Base-by-base conservation (phyloP, 371 early-diverging fungal genomes). In the Mortierella sp. region DNA sequence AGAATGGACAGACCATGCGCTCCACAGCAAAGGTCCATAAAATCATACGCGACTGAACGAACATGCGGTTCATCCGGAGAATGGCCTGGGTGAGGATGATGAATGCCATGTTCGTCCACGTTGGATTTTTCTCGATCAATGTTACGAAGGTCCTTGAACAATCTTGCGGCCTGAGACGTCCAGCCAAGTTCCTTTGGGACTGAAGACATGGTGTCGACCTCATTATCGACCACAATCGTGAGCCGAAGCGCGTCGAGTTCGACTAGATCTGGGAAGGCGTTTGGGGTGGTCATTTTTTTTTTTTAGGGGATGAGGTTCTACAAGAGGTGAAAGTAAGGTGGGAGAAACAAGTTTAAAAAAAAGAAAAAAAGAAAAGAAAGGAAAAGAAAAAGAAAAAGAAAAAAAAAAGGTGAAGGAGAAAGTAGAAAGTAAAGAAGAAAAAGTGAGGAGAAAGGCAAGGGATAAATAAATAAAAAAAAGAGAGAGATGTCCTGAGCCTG, bases 211-310 rank as follows among this genome's bases (percentile, higher is more conserved):
- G 53, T 26, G 66, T 76, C 77, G 51, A 76, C 68, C 58, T 76
- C 77, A 55, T 76, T 76, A 57, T 76, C 72, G 43, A 76, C 77
- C 67, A 76, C 68, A 16, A 76, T 65, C 0, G 72, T 76, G 60
- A 76, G 58, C 1, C 68, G 68, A 23, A 76, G 58, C 18, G 77
- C 64, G 51, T 76, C 77, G 3, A 76, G 59, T 26, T 76, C 77
- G 7, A 76, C 59, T 0, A 76, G 64, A 55, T 62, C 72, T 26
- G 77, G 68, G 55, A 71, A 76, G 19, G n/a, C 11, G 55, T 76
- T 76, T 21, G 48, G 30, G 6, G 26, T 44, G 61, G 9, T 55
- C 37, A 21, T 23, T 25, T 51, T 19, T 28, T 29, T 16, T 11
- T 48, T n/a, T 26, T 59, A 1, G 4, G 3, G 60, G 21, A 59